A percentile compares a stretch with the other conserved stretches of the same genome.
phyloP scores from a whole-genome alignment of 148 eudicot genomes.

The Drosera capensis region DNA sequence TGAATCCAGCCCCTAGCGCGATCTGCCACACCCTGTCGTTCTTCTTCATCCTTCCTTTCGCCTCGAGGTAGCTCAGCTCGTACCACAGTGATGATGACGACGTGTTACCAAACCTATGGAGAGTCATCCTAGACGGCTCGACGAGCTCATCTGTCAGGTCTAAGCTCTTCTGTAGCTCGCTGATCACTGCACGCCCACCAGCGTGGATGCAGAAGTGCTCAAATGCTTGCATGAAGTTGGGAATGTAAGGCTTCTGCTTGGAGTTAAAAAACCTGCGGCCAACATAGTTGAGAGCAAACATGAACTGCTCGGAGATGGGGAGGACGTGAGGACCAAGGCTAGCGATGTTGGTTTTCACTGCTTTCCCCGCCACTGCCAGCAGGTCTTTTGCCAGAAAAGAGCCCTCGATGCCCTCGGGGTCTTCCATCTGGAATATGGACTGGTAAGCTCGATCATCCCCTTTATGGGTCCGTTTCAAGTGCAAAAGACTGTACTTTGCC shows the following conservation, averaged over 20 bases:
- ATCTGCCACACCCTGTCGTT: constrained; percentile 4
- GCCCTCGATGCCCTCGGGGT: constrained; percentile 1
- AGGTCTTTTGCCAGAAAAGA: too few species aligned
- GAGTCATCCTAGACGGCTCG: constrained; percentile 4
- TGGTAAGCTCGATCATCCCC: background rate
- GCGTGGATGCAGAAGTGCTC: constrained; percentile 4
- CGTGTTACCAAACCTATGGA: background rate
- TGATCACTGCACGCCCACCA: constrained; percentile 1
- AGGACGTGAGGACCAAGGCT: background rate
- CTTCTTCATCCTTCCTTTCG: constrained; percentile 4
- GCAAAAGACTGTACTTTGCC: constrained; percentile 3
- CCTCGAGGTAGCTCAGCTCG: constrained; percentile 1
- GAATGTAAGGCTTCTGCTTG: background rate
- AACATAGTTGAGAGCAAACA: background rate
- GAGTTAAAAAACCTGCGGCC: background rate
- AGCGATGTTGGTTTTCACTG: background rate
- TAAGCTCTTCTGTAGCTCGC: background rate
- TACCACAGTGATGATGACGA: background rate
- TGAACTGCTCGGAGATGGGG: background rate
- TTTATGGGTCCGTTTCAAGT: background rate
- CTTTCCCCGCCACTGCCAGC: background rate
- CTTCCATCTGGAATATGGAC: background rate
- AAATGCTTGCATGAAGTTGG: constrained; percentile 2
- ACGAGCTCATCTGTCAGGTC: background rate
- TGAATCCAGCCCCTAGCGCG: constrained; percentile 2